Percentiles rank a stretch among this genome's conserved stretches.
These are phyloP conservation scores for Pholiota conissans DNA, from an alignment of 768 basidiomycete species.

Conservation along the genomic window DNA sequence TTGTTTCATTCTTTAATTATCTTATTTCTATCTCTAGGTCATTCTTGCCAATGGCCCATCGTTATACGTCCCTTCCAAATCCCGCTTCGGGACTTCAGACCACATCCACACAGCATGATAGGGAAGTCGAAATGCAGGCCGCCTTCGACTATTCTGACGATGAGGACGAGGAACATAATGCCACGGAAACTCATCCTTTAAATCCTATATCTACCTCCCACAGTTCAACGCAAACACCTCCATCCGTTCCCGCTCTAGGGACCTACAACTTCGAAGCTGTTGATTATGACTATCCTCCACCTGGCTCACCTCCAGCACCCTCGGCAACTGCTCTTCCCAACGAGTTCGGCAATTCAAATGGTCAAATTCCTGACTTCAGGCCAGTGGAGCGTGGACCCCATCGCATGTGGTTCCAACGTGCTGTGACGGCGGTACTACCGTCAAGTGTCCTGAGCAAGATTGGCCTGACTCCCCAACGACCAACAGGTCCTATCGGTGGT, in stretches of 20 bases:
- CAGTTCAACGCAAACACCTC: slow-evolving; percentile 15
- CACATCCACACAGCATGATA: slow-evolving; percentile 42
- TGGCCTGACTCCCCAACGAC: slow-evolving; percentile 38
- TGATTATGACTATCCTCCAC: slow-evolving; percentile 82
- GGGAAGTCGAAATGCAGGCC: slow-evolving; percentile 70
- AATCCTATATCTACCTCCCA: slow-evolving; percentile 41
- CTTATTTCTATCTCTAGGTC: slow-evolving; percentile 5
- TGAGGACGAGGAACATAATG: slow-evolving; percentile 55
- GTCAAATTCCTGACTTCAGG: slow-evolving; percentile 55
- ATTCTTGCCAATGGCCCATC: slow-evolving; percentile 42
- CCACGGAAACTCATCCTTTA: slow-evolving; percentile 54
- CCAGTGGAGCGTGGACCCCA: slow-evolving; percentile 33
- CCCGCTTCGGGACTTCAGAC: slow-evolving; percentile 45
- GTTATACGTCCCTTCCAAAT: slow-evolving; percentile 71
- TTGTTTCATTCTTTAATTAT: slow-evolving; percentile 11
- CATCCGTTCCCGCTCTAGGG: slow-evolving; percentile 33
- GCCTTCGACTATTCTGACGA: slow-evolving; percentile 84
- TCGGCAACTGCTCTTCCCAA: slow-evolving; percentile 69
- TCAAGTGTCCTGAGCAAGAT: slow-evolving; percentile 45
- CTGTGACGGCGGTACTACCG: slow-evolving; percentile 59
- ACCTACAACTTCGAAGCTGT: slow-evolving; percentile 80
- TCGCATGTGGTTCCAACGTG: slow-evolving; percentile 54
- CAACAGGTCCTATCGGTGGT: slow-evolving; percentile 54
- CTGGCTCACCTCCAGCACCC: slow-evolving; percentile 74
- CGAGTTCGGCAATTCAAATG: slow-evolving; percentile 74